Percentiles rank a stretch among this genome's conserved stretches.
Evolutionary conservation across 768 basidiomycete genomes (phyloP).

Genomic region (Tephrocybe sp.): DNA sequence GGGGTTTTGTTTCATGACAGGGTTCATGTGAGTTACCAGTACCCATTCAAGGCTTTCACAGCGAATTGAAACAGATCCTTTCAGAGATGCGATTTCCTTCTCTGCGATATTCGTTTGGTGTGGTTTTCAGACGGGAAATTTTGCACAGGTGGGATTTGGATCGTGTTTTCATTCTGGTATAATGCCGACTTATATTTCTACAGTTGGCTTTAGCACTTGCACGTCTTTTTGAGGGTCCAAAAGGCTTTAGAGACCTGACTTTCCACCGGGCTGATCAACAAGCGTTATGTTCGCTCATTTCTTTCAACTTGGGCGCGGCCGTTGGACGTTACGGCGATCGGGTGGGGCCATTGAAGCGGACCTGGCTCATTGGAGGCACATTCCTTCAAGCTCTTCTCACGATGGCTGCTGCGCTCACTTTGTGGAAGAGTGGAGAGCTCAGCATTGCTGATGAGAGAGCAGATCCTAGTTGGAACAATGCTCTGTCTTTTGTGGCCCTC

Average conservation of each 20-base stretch:
- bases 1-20: slow-evolving; percentile 78
- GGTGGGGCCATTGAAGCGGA: slow-evolving; percentile 69
- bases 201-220: slow-evolving; percentile 80
- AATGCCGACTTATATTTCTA: not conserved
- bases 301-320: slow-evolving; percentile 74
- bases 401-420: slow-evolving; percentile 66
- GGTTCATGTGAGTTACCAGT: slow-evolving; percentile 58
- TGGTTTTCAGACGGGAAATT: slow-evolving; percentile 83
- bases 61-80: not conserved
- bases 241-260: slow-evolving; percentile 43
- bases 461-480: slow-evolving; percentile 70
- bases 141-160: slow-evolving; percentile 52
- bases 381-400: slow-evolving; percentile 76
- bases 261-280: slow-evolving; percentile 86
- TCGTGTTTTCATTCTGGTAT: slow-evolving; percentile 4
- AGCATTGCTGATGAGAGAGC: slow-evolving; percentile 55
- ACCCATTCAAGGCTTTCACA: not conserved
- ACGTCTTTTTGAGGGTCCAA: slow-evolving; percentile 66
- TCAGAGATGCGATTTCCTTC: slow-evolving; percentile 71
- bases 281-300: slow-evolving; percentile 74
- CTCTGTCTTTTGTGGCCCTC: slow-evolving; percentile 65
- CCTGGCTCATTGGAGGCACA: slow-evolving; percentile 74
- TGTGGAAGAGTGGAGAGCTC: slow-evolving; percentile 67
- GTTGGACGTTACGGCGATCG: slow-evolving; percentile 83
- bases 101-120: slow-evolving; percentile 84